Evolutionary conservation across 1,139 yeast species (phyloP).

Genomic region (Nakaseomyces sp.): DNA sequence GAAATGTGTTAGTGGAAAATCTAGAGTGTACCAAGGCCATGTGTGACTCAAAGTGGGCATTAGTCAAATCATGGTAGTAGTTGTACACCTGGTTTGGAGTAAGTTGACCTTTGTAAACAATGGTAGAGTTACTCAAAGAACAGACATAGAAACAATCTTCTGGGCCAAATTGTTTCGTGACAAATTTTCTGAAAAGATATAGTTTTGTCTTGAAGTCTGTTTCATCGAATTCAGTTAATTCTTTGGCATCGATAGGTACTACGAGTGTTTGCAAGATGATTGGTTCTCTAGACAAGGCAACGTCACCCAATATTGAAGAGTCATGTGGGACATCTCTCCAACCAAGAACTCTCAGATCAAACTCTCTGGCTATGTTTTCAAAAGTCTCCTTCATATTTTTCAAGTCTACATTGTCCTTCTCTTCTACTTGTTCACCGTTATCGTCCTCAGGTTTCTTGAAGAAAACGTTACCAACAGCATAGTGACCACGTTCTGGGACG

Average conservation of each 20-base stretch:
- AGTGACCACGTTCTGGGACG: slow-evolving; percentile 73
- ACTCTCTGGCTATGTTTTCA: slow-evolving; percentile 65
- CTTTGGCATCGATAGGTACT: slow-evolving; percentile 49
- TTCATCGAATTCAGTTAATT: slow-evolving; percentile 48
- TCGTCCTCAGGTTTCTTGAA: slow-evolving; percentile 70
- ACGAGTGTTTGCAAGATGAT: slow-evolving; percentile 81
- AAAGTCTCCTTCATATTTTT: slow-evolving; percentile 65
- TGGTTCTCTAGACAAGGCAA: slow-evolving; percentile 91
- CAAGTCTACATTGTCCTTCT: slow-evolving; percentile 34
- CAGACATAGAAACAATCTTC: slow-evolving; percentile 98
- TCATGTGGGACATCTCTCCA: slow-evolving; percentile 98
- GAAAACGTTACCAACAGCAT: slow-evolving; percentile 90
- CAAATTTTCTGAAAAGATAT: slow-evolving; percentile 78
- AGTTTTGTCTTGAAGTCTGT: slow-evolving; percentile 73
- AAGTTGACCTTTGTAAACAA: slow-evolving; percentile 95
- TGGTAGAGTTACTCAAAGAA: slow-evolving; percentile 79
- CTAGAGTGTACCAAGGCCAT: slow-evolving; percentile 95
- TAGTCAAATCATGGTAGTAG: slow-evolving; percentile 86
- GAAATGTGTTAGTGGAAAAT: slow-evolving; percentile 96
- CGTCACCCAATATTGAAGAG: slow-evolving; percentile 87
- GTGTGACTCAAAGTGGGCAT: slow-evolving; percentile 89
- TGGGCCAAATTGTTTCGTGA: slow-evolving; percentile 83
- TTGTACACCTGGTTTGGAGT: slow-evolving; percentile 94
- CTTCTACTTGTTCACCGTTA: slow-evolving; percentile 12
- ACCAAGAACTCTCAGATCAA: slow-evolving; percentile 77